Percentiles rank a stretch among this genome's conserved stretches.
These are phyloP conservation scores for Ophiorrhiza pumila DNA, from an alignment of 257 asterid species.

Conservation along the genomic window DNA sequence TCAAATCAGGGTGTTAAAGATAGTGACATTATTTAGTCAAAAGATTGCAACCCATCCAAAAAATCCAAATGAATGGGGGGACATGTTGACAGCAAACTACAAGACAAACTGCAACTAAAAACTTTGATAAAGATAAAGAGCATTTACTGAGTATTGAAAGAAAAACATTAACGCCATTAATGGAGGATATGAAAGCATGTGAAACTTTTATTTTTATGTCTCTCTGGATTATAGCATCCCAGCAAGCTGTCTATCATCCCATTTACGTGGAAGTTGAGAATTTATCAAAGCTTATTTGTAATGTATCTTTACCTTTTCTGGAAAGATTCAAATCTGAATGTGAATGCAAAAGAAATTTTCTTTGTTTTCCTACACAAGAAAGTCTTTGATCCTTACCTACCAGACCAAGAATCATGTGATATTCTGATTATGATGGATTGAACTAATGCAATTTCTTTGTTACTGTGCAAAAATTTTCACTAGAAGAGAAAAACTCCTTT, in stretches of 20 bases:
- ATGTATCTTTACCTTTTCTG: conserved; percentile 9
- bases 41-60: background rate
- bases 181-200: conserved; percentile 42
- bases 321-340: conserved; percentile 15
- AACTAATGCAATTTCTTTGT: background rate
- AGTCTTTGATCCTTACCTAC: background rate
- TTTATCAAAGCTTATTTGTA: background rate
- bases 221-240: background rate
- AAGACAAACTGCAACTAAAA: background rate
- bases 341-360: conserved; percentile 9
- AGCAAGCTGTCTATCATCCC: conserved; percentile 14
- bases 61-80: conserved; percentile 3
- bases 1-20: background rate
- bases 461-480: background rate
- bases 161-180: no score
- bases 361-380: conserved; percentile 1
- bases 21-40: background rate
- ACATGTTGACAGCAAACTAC: conserved; percentile 6
- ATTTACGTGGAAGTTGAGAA: conserved; percentile 20
- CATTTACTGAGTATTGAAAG: background rate
- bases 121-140: background rate
- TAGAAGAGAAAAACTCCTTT: no score
- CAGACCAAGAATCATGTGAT: conserved; percentile 36
- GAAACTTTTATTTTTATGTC: conserved; percentile 23
- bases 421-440: background rate